These are phyloP conservation scores for Ampelomyces quisqualis DNA, from an alignment of 2,329 filamentous ascomycete genomes.

Conservation along the genomic window DNA sequence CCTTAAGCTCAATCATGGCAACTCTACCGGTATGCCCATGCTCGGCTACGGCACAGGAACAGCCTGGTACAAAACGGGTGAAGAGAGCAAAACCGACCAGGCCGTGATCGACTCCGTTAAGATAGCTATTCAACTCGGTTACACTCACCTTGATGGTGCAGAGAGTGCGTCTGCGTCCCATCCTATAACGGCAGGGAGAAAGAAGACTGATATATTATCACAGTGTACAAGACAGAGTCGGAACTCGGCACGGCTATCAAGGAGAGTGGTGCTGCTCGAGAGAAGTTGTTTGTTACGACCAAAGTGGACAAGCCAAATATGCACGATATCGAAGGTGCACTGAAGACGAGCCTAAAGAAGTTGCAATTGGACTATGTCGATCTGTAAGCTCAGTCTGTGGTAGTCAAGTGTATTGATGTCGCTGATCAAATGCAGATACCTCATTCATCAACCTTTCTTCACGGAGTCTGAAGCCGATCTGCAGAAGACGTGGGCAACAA, in stretches of 20 bases:
- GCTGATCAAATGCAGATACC: conserved; percentile 48
- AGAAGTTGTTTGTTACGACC: conserved; percentile 56
- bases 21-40: conserved; percentile 70
- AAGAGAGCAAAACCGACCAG: conserved; percentile 57
- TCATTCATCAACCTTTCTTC: conserved; percentile 64
- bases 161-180: conserved; percentile 53
- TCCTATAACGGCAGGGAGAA: not conserved
- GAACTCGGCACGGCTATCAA: conserved; percentile 53
- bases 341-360: conserved; percentile 60
- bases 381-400: conserved; percentile 48
- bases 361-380: conserved; percentile 63
- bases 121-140: conserved; percentile 68
- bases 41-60: conserved; percentile 73
- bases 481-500: conserved; percentile 59
- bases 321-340: conserved; percentile 56
- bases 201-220: not conserved
- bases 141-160: conserved; percentile 72
- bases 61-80: conserved; percentile 59
- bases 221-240: conserved; percentile 54
- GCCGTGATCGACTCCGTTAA: conserved; percentile 58
- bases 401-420: not conserved
- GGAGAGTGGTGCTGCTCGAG: conserved; percentile 46
- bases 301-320: conserved; percentile 56
- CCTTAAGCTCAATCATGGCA: conserved; percentile 72
- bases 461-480: conserved; percentile 55